A percentile compares a stretch with the other conserved stretches of the same genome.
These are phyloP conservation scores for Hordeum pubiflorum DNA, from an alignment of 202 grass and related monocot species.

Conservation along the genomic window DNA sequence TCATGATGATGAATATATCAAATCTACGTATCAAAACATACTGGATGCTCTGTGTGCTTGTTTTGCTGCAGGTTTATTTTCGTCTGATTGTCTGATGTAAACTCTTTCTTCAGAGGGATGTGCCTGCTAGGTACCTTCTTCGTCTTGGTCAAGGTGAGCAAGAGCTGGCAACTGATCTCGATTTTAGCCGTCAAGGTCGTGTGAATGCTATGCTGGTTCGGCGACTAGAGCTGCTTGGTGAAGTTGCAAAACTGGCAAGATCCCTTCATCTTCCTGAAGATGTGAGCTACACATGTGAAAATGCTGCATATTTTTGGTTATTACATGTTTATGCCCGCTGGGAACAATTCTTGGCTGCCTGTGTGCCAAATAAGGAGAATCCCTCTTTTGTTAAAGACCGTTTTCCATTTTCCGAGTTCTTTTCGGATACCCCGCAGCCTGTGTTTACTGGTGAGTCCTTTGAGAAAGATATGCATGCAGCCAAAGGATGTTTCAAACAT, in stretches of 20 bases:
- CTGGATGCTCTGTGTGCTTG: background rate
- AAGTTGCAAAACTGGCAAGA: constrained; percentile 78
- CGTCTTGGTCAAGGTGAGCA: constrained; percentile 95
- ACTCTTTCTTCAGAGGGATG: constrained; percentile 68
- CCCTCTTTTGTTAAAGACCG: constrained; percentile 65
- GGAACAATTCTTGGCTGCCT: constrained; percentile 81
- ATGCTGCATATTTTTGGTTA: constrained; percentile 94
- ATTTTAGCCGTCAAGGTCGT: constrained; percentile 96
- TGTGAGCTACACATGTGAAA: constrained; percentile 88
- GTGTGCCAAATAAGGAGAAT: constrained; percentile 66
- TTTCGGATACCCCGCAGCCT: constrained; percentile 57
- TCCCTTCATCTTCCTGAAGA: constrained; percentile 87
- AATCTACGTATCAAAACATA: background rate
- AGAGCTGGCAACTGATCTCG: constrained; percentile 97
- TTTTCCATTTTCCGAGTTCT: constrained; percentile 85
- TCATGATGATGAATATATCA: background rate
- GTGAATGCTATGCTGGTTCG: constrained; percentile 94
- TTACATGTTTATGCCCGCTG: constrained; percentile 89
- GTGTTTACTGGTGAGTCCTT: constrained; percentile 79
- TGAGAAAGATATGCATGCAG: constrained; percentile 88
- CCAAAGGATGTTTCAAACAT: constrained; percentile 88
- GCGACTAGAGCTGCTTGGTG: constrained; percentile 68
- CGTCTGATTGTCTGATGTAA: constrained; percentile 8
- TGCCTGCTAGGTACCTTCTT: constrained; percentile 96
- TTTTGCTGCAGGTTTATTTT: constrained; percentile 14